Percentiles rank a stretch among this genome's conserved stretches.
Conservation (phyloP, 495 filamentous ascomycete species). For the Cercophora samala region DNA sequence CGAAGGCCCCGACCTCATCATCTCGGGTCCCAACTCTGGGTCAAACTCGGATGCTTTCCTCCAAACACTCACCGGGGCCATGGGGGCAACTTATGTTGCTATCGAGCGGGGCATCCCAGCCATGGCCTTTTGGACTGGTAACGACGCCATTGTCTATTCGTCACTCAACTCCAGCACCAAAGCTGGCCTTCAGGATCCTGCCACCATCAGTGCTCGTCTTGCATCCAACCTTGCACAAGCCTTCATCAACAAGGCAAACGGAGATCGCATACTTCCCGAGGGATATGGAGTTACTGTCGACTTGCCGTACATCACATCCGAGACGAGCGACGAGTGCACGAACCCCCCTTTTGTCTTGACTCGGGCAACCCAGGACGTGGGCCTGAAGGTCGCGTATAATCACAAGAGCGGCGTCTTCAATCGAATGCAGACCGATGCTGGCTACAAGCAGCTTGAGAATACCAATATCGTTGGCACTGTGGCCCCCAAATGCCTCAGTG, state of each 20-base stretch:
- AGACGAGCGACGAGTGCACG: constrained; percentile 28
- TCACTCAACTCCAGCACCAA: constrained; percentile 31
- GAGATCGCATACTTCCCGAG: constrained; percentile 32
- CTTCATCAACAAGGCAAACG: constrained; percentile 31
- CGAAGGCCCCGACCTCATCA: constrained; percentile 37
- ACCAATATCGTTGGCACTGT: constrained; percentile 2
- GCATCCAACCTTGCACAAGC: constrained; percentile 33
- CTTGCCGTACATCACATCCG: constrained; percentile 33
- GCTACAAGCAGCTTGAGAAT: constrained; percentile 7
- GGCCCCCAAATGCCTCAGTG: constrained; percentile 22
- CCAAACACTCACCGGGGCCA: constrained; percentile 37
- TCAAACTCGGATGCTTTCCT: constrained; percentile 38
- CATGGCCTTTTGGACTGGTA: constrained; percentile 36
- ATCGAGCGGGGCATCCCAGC: constrained; percentile 40
- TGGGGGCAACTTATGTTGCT: constrained; percentile 40
- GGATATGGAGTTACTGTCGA: constrained; percentile 43
- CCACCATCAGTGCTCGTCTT: constrained; percentile 37
- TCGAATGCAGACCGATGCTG: not conserved
- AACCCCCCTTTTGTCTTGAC: constrained; percentile 39
- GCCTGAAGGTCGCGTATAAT: constrained; percentile 30
- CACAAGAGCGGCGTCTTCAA: constrained; percentile 34
- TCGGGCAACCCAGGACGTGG: constrained; percentile 29
- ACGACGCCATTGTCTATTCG: constrained; percentile 23
- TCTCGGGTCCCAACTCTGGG: constrained; percentile 44
- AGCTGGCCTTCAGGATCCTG: constrained; percentile 24